Evolutionary conservation across 495 filamentous ascomycete genomes (phyloP).

Genomic region (Durotheca rogersii): DNA sequence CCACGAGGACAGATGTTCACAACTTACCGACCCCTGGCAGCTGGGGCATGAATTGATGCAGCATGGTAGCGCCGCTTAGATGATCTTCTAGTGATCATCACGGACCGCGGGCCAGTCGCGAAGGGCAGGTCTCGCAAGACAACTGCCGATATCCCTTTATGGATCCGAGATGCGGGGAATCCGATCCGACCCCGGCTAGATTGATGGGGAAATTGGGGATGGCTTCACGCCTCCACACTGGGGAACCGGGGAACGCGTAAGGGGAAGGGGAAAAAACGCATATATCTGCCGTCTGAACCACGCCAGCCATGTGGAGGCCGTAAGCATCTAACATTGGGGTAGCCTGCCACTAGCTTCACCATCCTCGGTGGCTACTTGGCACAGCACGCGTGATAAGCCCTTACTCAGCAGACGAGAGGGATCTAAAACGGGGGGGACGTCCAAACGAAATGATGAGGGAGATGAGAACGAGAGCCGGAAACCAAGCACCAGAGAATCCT

Average conservation of each 20-base stretch:
- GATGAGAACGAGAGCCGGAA: background rate
- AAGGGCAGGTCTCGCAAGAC: constrained; percentile 1
- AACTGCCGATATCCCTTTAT: constrained; percentile 23
- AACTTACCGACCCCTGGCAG: too few relatives aligned
- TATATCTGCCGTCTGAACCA: constrained; percentile 12
- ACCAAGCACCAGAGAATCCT: background rate
- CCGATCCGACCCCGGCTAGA: constrained; percentile 21
- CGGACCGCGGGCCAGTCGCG: background rate
- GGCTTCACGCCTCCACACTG: constrained; percentile 7
- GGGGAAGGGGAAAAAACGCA: too few relatives aligned
- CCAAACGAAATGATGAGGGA: background rate
- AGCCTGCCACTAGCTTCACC: background rate
- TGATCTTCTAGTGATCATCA: too few relatives aligned
- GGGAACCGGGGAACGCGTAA: background rate
- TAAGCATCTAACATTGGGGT: constrained; percentile 6
- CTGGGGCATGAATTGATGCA: too few relatives aligned
- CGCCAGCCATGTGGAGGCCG: constrained; percentile 6
- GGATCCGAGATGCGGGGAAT: constrained; percentile 17
- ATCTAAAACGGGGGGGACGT: constrained; percentile 5
- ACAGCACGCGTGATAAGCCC: constrained; percentile 1
- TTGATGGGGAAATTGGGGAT: constrained; percentile 3
- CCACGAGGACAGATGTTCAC: constrained; percentile 6
- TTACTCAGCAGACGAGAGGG: constrained; percentile 1
- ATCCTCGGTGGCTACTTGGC: constrained; percentile 15
- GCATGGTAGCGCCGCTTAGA: background rate